Evolutionary conservation across 1,139 yeast genomes (phyloP).

Genomic region (Hemisphaericaspora xylofermentans): DNA sequence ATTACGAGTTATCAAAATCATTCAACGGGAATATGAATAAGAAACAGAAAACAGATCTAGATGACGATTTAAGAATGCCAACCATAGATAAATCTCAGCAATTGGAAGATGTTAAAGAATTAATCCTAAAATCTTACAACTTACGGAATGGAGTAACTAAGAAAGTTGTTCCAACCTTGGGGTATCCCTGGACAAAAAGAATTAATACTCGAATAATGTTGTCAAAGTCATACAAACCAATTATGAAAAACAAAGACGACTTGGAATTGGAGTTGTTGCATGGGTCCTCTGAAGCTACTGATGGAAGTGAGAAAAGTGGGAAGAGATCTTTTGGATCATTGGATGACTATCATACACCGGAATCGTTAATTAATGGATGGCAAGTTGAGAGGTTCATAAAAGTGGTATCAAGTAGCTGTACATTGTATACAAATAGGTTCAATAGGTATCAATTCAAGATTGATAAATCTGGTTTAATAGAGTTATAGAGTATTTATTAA

Average conservation of each 20-base stretch:
- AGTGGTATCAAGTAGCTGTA: conserved; percentile 22
- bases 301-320: neutral
- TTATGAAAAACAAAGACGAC: conserved; percentile 6
- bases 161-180: conserved; percentile 38
- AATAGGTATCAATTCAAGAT: conserved; percentile 18
- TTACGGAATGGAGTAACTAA: conserved; percentile 19
- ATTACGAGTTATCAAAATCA: conserved; percentile 14
- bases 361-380: conserved; percentile 25
- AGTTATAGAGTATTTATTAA: conserved; percentile 6
- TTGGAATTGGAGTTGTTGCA: neutral
- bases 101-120: conserved; percentile 12
- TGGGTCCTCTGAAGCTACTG: neutral
- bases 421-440: conserved; percentile 9
- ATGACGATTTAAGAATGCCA: conserved; percentile 6
- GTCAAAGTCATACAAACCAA: conserved; percentile 35
- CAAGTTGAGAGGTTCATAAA: conserved; percentile 27
- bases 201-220: conserved; percentile 32
- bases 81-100: conserved; percentile 4
- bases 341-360: neutral
- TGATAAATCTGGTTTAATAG: conserved; percentile 15
- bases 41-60: conserved; percentile 9
- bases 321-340: neutral
- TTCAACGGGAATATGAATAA: conserved; percentile 10
- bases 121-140: conserved; percentile 17
- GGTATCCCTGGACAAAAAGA: conserved; percentile 41